Evolutionary conservation across 75 land plant genomes (phyloP), one percentile per base, ranked within the genome.

Genomic region (Cunninghamia lanceolata): DNA sequence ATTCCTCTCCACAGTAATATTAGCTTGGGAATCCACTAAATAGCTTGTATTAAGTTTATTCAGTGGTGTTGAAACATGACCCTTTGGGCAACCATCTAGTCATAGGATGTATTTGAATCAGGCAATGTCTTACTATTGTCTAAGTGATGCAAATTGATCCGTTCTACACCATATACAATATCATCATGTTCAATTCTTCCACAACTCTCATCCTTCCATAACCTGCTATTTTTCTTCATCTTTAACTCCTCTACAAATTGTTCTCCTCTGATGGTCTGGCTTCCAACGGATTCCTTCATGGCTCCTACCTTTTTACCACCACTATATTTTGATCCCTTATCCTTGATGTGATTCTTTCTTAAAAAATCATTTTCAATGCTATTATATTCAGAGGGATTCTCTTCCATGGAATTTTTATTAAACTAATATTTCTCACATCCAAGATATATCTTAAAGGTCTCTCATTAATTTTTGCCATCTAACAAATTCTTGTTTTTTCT

Each of bases 161-260:
- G 3, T 25, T 59, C 68, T 59, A 25, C 28, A 21, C 68, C 28
- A 6, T 25, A 21, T 59, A 59, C 68, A 59, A 25, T 2, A 19
- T 47, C 85, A 82, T 54, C 86, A 56, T 63, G 59, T 36, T 86
- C 84, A 10, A 36, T 50, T 17, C 86, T 85, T 59, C 40, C 42
- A 50, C 14, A 9, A 50, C 3, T 4, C 35, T 83, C 45, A 30
- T 83, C 30, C 30, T 15, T 83, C 47, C 53, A 83, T 79, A 35
- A 34, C 46, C 50, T 34, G 32, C n/a, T n/a, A n/a, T n/a, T 32
- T 38, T 79, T 3, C 1, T 28, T 34, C 0, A 79, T 9, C 8
- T 38, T 42, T 79, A 32, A 38, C 8, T 9, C 9, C 42, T 56
- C 19, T 83, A 53, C 35, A 16, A 38, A 15, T 11, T 83, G 36